Evolutionary conservation across 768 basidiomycete species (phyloP), one percentile per base, ranked within the genome.

Genomic region (Leccinum fibrillosum): DNA sequence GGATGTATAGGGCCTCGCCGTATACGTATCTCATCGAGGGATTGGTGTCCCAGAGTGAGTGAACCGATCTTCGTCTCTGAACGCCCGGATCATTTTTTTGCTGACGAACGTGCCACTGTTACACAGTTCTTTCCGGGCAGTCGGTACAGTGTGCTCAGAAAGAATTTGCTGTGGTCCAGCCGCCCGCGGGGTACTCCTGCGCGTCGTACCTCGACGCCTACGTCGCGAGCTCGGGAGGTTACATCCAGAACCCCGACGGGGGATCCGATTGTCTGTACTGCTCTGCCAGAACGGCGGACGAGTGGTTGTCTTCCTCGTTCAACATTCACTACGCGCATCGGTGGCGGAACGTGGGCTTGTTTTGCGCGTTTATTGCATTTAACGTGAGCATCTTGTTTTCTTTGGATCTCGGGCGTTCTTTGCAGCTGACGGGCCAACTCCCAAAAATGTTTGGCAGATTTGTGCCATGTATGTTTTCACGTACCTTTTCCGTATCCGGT

Each of bases 1-100:
- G 87, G 86, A 86, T 88, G 86, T 89, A 80, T 60, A 75, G 67
- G 55, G 8, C 80, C 28, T 82, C 82, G 3, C 82, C 83, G 0
- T 83, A 75, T 66, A 81, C 81, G 1, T 86, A 86, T 62, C 71
- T 86, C 26, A 75, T 86, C 55, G 83, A 84, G 52, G 78, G 72
- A 30, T 60, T 81, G 23, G 61, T 75, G 8, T 73, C 77, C 0
- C 74, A 78, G 68, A 71, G 87, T 88, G 64, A 60, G 79, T 63
- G 8, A 15, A n/a, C 17, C n/a, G 9, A 4, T 47, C 26, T n/a
- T 34, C 11, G 9, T 5, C 26, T 13, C 21, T 47, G 45, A 12
- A 47, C 13, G 21, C 45, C 3, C 21, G 9, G 42, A 45, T 12
- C 19, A 4, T 10, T 23, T 6, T 30, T 47, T 13, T 47, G 11